Conservation (phyloP, 1,284 basidiomycete species). For the Athelia psychrophila region DNA sequence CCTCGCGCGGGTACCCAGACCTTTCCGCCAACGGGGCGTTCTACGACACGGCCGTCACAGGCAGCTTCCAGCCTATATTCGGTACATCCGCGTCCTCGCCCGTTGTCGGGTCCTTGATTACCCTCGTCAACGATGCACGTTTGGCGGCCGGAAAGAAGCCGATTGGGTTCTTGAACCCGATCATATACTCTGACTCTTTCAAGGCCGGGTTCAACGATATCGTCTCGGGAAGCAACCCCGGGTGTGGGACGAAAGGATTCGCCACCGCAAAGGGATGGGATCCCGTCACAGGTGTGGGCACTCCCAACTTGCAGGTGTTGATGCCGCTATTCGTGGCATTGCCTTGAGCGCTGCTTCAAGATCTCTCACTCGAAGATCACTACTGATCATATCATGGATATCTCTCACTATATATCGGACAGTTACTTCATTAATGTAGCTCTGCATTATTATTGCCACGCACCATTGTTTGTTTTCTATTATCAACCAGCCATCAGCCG, state of each 20-base stretch:
- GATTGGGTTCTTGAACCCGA: slow-evolving; percentile 19
- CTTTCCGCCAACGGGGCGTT: slow-evolving; percentile 24
- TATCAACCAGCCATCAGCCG: no score
- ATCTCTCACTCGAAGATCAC: no score
- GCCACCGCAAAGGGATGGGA: slow-evolving; percentile 20
- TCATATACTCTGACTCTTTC: slow-evolving; percentile 25
- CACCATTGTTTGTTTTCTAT: no score
- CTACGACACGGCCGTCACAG: slow-evolving; percentile 33
- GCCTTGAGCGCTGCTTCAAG: slow-evolving; percentile 25
- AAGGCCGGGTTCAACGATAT: slow-evolving; percentile 31
- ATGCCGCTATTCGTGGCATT: slow-evolving; percentile 24
- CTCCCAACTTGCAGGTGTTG: slow-evolving; percentile 26
- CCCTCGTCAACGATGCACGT: slow-evolving; percentile 33
- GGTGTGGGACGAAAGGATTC: slow-evolving; percentile 22
- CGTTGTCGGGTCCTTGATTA: slow-evolving; percentile 28
- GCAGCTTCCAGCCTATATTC: slow-evolving; percentile 12
- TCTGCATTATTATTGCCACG: no score
- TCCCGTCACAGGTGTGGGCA: slow-evolving; percentile 25
- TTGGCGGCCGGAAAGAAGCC: slow-evolving; percentile 21
- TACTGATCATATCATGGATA: no score
- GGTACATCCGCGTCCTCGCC: slow-evolving; percentile 22
- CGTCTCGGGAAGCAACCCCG: slow-evolving; percentile 24
- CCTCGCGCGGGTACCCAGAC: background rate
- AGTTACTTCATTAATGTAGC: no score
- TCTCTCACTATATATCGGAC: no score